Conservation (phyloP, 306 rosid species). For the Cicer cuneatum region DNA sequence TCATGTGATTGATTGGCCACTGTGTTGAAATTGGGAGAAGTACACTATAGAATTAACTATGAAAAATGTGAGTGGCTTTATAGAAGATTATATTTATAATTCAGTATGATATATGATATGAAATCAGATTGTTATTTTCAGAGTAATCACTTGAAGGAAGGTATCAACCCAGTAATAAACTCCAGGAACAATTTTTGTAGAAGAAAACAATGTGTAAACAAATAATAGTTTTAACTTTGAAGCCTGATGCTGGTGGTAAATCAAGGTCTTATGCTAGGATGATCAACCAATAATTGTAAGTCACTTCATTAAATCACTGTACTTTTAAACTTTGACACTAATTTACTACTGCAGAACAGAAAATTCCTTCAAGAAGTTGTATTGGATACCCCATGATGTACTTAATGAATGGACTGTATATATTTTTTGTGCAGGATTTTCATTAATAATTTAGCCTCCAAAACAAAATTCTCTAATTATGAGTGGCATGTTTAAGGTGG, state of each 20-base stretch:
- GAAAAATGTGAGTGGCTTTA: neutral
- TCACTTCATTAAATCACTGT: neutral
- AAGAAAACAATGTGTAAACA: constrained; percentile 20
- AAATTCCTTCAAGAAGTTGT: constrained; percentile 8
- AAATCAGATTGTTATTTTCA: constrained; percentile 24
- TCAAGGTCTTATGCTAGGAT: constrained; percentile 7
- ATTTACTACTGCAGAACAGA: neutral
- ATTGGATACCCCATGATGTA: neutral
- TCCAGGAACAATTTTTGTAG: constrained; percentile 30
- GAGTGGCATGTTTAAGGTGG: no score
- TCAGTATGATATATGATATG: neutral
- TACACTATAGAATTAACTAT: neutral
- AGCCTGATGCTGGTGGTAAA: constrained; percentile 16
- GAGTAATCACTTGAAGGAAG: neutral
- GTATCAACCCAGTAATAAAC: constrained; percentile 9
- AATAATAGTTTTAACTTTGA: constrained; percentile 23
- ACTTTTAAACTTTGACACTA: neutral
- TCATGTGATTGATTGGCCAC: constrained; percentile 23
- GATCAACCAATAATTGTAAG: constrained; percentile 19
- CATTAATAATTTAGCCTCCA: neutral
- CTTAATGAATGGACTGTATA: constrained; percentile 7
- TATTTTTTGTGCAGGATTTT: constrained; percentile 15
- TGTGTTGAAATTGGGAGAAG: neutral
- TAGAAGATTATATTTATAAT: neutral
- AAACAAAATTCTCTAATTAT: neutral